A percentile compares a stretch with the other conserved stretches of the same genome.
phyloP scores from a whole-genome alignment of 176 grass and related monocot genomes.

The Pontederia paniculata region DNA sequence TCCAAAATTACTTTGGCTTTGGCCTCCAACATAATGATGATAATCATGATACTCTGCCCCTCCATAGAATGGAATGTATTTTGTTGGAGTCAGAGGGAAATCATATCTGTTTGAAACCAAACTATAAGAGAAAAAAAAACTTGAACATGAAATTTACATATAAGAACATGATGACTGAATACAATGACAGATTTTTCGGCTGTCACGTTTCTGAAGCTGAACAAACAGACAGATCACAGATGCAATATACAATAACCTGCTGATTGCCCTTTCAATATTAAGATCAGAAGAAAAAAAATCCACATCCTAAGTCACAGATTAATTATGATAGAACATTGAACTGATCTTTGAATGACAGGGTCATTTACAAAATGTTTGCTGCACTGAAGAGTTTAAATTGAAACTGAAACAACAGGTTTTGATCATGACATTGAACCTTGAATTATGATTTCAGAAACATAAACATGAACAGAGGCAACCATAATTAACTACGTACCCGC shows the following conservation, averaged over 20 bases:
- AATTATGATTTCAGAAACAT: background rate
- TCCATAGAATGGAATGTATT: constrained; percentile 90
- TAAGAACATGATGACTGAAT: too few species aligned
- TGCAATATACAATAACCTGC: too few species aligned
- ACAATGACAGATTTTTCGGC: too few species aligned
- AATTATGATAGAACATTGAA: too few species aligned
- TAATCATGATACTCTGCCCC: constrained; percentile 97
- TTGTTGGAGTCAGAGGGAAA: constrained; percentile 74
- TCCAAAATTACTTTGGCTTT: constrained; percentile 90
- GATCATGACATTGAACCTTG: background rate
- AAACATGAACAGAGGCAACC: background rate
- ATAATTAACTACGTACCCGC: constrained; percentile 31
- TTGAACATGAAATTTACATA: background rate
- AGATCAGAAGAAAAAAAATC: too few species aligned
- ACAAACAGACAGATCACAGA: too few species aligned
- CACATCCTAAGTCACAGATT: too few species aligned
- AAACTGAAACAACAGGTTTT: background rate
- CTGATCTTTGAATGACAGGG: too few species aligned
- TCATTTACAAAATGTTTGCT: too few species aligned
- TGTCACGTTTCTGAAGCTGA: too few species aligned
- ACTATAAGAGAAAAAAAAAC: background rate
- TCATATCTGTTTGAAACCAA: constrained; percentile 50
- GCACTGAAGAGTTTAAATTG: too few species aligned
- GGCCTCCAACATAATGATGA: constrained; percentile 85
- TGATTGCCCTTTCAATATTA: too few species aligned